Percentiles rank a stretch among this genome's conserved stretches.
Evolutionary conservation across 805 yeast genomes (phyloP).

Genomic region (Saccharomyces mikatae): DNA sequence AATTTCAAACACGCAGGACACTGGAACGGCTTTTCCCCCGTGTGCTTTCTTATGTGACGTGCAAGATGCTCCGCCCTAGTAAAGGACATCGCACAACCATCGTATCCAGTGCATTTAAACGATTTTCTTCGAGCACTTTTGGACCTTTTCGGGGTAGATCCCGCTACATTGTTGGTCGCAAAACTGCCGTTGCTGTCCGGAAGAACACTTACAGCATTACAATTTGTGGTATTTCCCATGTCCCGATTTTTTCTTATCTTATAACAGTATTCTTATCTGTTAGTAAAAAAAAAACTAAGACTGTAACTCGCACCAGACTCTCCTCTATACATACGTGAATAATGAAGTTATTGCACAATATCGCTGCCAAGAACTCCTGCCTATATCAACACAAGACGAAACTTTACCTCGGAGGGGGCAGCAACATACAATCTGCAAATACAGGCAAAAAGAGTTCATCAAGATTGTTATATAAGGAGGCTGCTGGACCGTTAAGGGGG

Average conservation of each 20-base stretch:
- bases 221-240: neutral
- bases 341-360: neutral
- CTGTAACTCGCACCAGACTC: neutral
- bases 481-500: neutral
- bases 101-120: slow-evolving; percentile 80
- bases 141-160: neutral
- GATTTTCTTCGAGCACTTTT: slow-evolving; percentile 32
- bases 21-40: slow-evolving; percentile 88
- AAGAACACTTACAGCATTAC: neutral
- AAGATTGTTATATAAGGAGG: neutral
- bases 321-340: neutral
- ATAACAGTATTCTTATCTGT: neutral
- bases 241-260: neutral
- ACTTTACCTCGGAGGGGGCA: neutral
- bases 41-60: slow-evolving; percentile 83
- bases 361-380: neutral
- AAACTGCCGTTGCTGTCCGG: neutral
- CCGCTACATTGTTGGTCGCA: neutral
- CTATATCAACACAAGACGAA: neutral
- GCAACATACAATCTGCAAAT: neutral
- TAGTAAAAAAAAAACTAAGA: neutral
- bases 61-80: slow-evolving; percentile 88
- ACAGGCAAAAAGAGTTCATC: neutral
- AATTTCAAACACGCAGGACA: slow-evolving; percentile 74
- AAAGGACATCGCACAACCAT: slow-evolving; percentile 81